Conservation (phyloP, 2,329 filamentous ascomycete genomes). For the Botrytis porri region DNA sequence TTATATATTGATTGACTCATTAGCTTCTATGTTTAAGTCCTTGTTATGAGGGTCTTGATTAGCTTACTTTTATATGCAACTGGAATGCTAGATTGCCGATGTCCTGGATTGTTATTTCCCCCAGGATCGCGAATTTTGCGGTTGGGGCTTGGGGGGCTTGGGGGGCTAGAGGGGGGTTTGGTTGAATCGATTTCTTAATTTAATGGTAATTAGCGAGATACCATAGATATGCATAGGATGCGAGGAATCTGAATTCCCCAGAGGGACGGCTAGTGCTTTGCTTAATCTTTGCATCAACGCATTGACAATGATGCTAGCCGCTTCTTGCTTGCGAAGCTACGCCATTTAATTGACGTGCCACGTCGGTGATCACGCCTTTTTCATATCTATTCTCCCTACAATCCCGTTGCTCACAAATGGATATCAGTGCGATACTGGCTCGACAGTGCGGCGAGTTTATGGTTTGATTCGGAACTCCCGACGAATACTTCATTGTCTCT, state of each 20-base stretch:
- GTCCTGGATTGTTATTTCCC: not conserved
- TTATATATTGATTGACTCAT: no score
- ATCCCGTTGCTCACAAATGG: not conserved
- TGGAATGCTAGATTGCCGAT: not conserved
- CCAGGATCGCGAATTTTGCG: slow-evolving; percentile 22
- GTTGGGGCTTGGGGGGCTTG: no score
- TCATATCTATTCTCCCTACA: not conserved
- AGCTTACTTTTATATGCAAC: not conserved
- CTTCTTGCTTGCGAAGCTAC: not conserved
- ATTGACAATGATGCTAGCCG: slow-evolving; percentile 13
- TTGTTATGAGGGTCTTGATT: not conserved
- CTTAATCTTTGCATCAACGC: slow-evolving; percentile 40
- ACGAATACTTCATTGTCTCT: not conserved
- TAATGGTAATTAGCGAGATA: slow-evolving; percentile 52
- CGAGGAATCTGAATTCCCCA: slow-evolving; percentile 43
- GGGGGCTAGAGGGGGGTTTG: no score
- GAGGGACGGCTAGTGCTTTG: slow-evolving; percentile 44
- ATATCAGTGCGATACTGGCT: not conserved
- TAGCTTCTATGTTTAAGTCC: no score
- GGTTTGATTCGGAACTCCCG: not conserved
- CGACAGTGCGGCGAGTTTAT: not conserved
- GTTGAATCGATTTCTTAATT: slow-evolving; percentile 49
- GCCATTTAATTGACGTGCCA: not conserved
- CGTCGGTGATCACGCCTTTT: not conserved
- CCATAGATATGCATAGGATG: slow-evolving; percentile 43